phyloP scores from a whole-genome alignment of 352 stramenopile species.

The Peronospora destructor region DNA sequence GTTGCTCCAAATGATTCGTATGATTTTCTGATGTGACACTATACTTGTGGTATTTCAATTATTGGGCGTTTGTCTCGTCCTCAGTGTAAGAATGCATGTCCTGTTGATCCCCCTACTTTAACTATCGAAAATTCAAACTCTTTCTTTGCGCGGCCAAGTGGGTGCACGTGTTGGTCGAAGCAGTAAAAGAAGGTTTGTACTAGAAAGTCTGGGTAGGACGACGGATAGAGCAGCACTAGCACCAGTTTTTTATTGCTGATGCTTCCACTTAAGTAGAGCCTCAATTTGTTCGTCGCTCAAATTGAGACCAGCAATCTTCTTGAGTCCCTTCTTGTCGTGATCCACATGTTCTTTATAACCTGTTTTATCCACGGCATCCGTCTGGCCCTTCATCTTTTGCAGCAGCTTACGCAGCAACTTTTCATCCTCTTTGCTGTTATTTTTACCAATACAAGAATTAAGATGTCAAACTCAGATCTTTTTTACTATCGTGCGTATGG shows the following conservation, averaged over 20 bases:
- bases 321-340: constrained; percentile 69
- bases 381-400: constrained; percentile 83
- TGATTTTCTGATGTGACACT: too few species aligned
- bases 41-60: too few species aligned
- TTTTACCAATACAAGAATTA: constrained; percentile 2
- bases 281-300: constrained; percentile 62
- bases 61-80: background rate
- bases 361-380: constrained; percentile 50
- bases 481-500: constrained; percentile 6
- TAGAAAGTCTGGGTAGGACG: background rate
- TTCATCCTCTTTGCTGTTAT: constrained; percentile 78
- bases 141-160: constrained; percentile 2
- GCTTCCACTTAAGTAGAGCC: constrained; percentile 86
- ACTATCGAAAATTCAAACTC: background rate
- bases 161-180: background rate
- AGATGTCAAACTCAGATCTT: background rate
- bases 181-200: constrained; percentile 1
- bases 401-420: constrained; percentile 81
- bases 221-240: background rate
- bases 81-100: background rate
- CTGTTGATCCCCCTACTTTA: background rate
- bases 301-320: constrained; percentile 55
- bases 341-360: constrained; percentile 67
- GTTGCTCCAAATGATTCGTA: too few species aligned
- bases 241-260: constrained; percentile 56